Evolutionary conservation across 2,329 filamentous ascomycete species (phyloP).

Genomic region (Sporothrix pseudoabietina): DNA sequence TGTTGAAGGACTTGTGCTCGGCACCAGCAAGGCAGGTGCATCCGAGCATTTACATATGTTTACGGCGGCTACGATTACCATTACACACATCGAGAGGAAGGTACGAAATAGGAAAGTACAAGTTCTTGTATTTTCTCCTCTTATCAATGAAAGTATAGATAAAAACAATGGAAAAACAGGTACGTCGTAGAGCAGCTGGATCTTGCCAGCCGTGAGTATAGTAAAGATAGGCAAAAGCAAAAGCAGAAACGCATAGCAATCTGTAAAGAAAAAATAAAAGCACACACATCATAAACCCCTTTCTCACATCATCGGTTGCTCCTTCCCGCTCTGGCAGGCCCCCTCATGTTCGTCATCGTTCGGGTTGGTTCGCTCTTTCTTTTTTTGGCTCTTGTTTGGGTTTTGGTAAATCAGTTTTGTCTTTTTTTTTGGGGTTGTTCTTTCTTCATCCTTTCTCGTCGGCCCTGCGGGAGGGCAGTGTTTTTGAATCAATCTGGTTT

Average conservation of each 20-base stretch:
- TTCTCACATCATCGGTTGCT: neutral
- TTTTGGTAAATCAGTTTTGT: neutral
- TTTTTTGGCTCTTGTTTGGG: neutral
- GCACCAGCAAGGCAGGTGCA: neutral
- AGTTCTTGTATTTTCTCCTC: neutral
- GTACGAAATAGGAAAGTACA: neutral
- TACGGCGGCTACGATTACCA: neutral
- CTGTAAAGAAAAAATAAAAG: neutral
- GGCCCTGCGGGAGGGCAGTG: neutral
- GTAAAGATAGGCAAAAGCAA: neutral
- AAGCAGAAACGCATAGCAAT: neutral
- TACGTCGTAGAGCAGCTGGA: neutral
- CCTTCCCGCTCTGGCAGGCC: neutral
- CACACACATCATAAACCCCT: neutral
- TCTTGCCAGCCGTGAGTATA: neutral
- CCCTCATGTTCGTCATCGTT: neutral
- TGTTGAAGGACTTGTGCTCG: neutral
- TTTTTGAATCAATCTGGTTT: slow-evolving; percentile 3
- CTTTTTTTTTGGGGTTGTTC: neutral
- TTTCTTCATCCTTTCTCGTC: slow-evolving; percentile 9
- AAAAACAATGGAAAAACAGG: neutral
- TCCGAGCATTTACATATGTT: neutral
- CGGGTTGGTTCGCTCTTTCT: neutral
- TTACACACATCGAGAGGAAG: neutral
- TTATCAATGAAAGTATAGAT: neutral